phyloP scores from a whole-genome alignment of 2,329 filamentous ascomycete genomes.

The Pezizomycotina sp. region DNA sequence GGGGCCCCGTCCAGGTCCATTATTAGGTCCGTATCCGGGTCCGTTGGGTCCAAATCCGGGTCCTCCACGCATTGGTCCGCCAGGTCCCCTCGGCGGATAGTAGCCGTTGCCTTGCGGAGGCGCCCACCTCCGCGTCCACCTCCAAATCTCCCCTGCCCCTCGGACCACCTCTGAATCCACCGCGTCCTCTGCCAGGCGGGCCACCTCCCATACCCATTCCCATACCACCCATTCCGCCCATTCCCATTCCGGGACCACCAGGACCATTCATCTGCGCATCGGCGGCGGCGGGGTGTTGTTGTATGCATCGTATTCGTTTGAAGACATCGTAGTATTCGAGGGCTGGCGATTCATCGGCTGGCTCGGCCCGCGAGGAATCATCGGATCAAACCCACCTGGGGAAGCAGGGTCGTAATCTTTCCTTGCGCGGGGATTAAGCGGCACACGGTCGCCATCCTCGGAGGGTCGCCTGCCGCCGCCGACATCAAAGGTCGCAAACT shows the following conservation, averaged over 20 bases:
- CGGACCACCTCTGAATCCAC: conserved; percentile 18
- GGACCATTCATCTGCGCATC: conserved; percentile 12
- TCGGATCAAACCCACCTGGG: conserved; percentile 17
- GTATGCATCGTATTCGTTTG: conserved; percentile 14
- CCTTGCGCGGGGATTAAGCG: conserved; percentile 22
- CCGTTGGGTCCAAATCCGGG: conserved; percentile 14
- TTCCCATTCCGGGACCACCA: conserved; percentile 12
- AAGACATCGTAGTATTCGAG: conserved; percentile 19
- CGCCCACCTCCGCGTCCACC: no score
- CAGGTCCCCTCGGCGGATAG: no score
- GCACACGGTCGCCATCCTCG: conserved; percentile 23
- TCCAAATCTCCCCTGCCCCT: no score
- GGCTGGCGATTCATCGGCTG: conserved; percentile 12
- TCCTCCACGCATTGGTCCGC: no score
- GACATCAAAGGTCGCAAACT: conserved; percentile 26
- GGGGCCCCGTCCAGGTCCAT: conserved; percentile 18
- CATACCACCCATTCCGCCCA: conserved; percentile 14
- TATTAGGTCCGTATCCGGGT: conserved; percentile 17
- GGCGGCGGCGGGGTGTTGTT: no score
- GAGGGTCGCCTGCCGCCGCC: conserved; percentile 13
- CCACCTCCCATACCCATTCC: conserved; percentile 4
- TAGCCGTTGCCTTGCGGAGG: no score
- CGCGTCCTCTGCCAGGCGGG: conserved; percentile 10
- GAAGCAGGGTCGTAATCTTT: conserved; percentile 13
- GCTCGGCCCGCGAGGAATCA: conserved; percentile 13